Conservation (phyloP, 164 flowering plant species). For the Akebia trifoliata region DNA sequence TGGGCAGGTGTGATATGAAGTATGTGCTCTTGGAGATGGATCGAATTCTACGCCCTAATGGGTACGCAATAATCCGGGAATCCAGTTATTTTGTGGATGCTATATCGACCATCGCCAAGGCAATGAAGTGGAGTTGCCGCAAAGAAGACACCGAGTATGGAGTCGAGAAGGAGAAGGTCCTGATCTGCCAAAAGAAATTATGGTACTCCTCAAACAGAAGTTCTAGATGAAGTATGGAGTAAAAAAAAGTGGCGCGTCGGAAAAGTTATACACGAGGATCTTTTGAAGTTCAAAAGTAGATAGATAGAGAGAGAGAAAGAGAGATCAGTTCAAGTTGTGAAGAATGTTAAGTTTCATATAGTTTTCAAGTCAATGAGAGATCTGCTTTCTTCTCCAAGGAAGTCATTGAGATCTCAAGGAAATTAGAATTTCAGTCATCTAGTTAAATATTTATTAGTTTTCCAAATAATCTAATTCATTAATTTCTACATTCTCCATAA, state of each 20-base stretch:
- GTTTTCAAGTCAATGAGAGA: too few species aligned
- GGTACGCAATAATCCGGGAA: conserved; percentile 76
- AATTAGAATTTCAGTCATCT: too few species aligned
- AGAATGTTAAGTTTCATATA: too few species aligned
- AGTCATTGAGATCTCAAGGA: too few species aligned
- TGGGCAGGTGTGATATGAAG: conserved; percentile 85
- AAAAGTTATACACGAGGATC: too few species aligned
- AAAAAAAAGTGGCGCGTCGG: neutral
- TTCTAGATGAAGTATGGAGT: conserved; percentile 19
- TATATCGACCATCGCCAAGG: conserved; percentile 60
- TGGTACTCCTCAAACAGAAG: conserved; percentile 60
- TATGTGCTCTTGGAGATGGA: conserved; percentile 89
- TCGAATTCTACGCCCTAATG: conserved; percentile 73
- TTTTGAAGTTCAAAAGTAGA: too few species aligned
- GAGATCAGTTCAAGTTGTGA: too few species aligned
- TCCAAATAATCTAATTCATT: too few species aligned
- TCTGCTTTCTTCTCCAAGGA: too few species aligned
- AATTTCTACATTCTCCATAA: too few species aligned
- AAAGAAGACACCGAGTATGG: conserved; percentile 70
- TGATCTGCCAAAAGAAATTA: conserved; percentile 86
- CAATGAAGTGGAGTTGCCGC: conserved; percentile 84
- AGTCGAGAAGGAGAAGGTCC: conserved; percentile 61
- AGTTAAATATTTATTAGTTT: too few species aligned
- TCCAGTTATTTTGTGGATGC: conserved; percentile 67
- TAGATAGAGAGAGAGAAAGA: too few species aligned